Evolutionary conservation across 2,329 filamentous ascomycete species (phyloP), one percentile per base, ranked within the genome.

Genomic region (Coniochaeta ligniaria): DNA sequence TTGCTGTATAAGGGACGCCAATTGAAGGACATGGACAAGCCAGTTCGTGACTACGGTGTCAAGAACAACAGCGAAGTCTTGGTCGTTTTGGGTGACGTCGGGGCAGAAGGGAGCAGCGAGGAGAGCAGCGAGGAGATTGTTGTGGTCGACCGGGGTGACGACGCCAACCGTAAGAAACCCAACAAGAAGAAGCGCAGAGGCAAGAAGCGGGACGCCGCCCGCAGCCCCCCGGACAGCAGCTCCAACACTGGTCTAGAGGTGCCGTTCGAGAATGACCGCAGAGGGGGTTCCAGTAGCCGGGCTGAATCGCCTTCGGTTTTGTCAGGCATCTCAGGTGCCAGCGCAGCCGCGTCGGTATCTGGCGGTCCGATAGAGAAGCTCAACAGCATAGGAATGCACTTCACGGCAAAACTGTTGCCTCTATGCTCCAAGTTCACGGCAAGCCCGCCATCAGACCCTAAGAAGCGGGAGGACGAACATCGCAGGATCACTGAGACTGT

Each of bases 401-500:
- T 93, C 67, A 80, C 83, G 52, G 78, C 76, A 31, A 81, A 85
- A 59, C 83, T 90, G 64, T 73, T 88, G n/a, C 89, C 89, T 1
- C 71, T 87, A 7, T 90, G 86, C 66, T 73, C 81, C 4, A 74
- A 85, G 26, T 94, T 85, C 70, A 80, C 82, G 22, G 76, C 75
- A 6, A 76, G 80, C 9, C 87, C 91, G 12, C 90, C 91, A 0
- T 70, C 74, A 3, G 88, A 92, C 58, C 69, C 76, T 43, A 86
- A 87, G 72, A 91, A 89, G 78, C 78, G 83, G 57, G 82, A 83
- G 16, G 90, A 92, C 36, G 89, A 93, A 69, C 88, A 94, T 71
- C 86, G 88, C 71, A 87, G 83, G 70, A 73, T 95, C 20, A 87
- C 85, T 4, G 91, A 95, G 77, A 90, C 87, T 5, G 82, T 92